Percentiles rank a stretch among this genome's conserved stretches.
Conservation (phyloP, 805 yeast genomes). For the Kazachstania psychrophila region DNA sequence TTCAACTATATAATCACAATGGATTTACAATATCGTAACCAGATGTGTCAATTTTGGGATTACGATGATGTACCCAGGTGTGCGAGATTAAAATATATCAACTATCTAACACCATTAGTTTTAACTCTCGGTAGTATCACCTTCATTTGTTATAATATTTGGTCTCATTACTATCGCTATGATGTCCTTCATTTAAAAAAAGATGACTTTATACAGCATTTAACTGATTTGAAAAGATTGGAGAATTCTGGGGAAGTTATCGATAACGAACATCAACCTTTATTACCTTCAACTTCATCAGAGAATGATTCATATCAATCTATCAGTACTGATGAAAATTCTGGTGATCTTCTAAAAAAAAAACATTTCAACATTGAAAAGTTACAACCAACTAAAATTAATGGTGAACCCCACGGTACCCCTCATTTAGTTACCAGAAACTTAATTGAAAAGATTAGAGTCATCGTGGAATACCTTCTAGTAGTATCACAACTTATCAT, state of each 20-base stretch:
- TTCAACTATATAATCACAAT: background rate
- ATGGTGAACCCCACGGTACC: constrained; percentile 55
- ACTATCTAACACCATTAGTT: constrained; percentile 24
- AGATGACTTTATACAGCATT: constrained; percentile 14
- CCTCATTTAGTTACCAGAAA: constrained; percentile 41
- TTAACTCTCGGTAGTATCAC: constrained; percentile 6
- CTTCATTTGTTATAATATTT: constrained; percentile 12
- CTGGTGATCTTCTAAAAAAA: constrained; percentile 31
- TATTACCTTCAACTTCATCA: constrained; percentile 7
- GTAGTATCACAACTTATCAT: constrained; percentile 35
- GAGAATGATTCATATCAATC: background rate
- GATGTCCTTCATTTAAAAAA: constrained; percentile 12
- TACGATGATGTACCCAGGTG: constrained; percentile 54
- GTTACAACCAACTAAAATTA: constrained; percentile 43
- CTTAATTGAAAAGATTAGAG: constrained; percentile 44
- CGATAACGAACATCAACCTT: constrained; percentile 18
- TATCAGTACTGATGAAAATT: background rate
- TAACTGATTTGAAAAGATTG: constrained; percentile 6
- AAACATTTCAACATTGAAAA: constrained; percentile 59
- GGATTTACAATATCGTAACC: background rate
- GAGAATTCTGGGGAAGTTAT: constrained; percentile 4
- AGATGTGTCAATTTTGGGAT: constrained; percentile 35
- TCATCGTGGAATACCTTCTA: constrained; percentile 40
- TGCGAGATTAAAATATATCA: constrained; percentile 36
- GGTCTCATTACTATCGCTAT: constrained; percentile 15